These are phyloP conservation scores for Bjerkandera adusta DNA, from an alignment of 1,284 basidiomycete species.

Conservation along the genomic window DNA sequence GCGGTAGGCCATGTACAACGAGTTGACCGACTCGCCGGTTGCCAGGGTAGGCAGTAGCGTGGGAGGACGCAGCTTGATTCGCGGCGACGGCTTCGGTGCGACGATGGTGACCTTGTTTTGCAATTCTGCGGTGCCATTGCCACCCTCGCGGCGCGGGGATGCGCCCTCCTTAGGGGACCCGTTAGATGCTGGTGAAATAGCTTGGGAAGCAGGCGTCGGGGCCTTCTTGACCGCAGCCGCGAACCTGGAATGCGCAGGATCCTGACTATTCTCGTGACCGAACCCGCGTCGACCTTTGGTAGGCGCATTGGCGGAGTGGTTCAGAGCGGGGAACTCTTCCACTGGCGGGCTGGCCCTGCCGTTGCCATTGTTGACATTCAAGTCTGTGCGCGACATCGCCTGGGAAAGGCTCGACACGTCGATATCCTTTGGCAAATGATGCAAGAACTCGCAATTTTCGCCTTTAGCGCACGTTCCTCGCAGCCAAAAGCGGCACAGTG, in stretches of 20 bases:
- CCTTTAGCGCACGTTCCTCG: conserved; percentile 95
- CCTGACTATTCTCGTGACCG: conserved; percentile 46
- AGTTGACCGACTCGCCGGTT: conserved; percentile 78
- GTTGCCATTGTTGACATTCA: conserved; percentile 46
- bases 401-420: conserved; percentile 65
- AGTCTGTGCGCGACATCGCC: conserved; percentile 68
- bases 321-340: conserved; percentile 88
- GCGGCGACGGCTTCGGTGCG: conserved; percentile 81
- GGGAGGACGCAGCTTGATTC: conserved; percentile 81
- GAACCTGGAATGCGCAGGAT: conserved; percentile 84
- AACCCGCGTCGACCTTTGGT: conserved; percentile 39
- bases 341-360: conserved; percentile 42
- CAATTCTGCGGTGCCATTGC: conserved; percentile 56
- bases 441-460: conserved; percentile 88
- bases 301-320: conserved; percentile 41
- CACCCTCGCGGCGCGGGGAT: conserved; percentile 49
- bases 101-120: conserved; percentile 67
- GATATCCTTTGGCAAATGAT: conserved; percentile 82
- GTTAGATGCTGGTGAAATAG: conserved; percentile 18
- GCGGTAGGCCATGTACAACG: conserved; percentile 86
- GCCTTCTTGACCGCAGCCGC: conserved; percentile 70
- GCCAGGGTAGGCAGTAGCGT: conserved; percentile 84
- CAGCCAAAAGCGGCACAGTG: conserved; percentile 96
- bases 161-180: conserved; percentile 36
- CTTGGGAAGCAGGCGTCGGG: conserved; percentile 19